Evolutionary conservation across 805 yeast genomes (phyloP).

Genomic region (Myxozyma melibiosi): DNA sequence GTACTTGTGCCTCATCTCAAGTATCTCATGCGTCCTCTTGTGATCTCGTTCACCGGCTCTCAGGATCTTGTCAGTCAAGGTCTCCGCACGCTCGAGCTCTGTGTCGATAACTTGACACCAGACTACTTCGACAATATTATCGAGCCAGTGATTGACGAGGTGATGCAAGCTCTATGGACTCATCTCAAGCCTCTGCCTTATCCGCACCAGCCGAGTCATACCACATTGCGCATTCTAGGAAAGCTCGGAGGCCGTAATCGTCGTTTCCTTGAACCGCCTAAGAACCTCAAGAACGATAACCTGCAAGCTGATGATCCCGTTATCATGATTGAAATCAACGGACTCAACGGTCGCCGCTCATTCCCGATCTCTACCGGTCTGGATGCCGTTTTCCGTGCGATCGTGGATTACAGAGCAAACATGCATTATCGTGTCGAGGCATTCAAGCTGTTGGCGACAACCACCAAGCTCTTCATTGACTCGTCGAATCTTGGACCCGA

Average conservation of each 20-base stretch:
- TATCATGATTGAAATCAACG: constrained; percentile 71
- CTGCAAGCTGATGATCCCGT: constrained; percentile 62
- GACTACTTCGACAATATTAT: constrained; percentile 96
- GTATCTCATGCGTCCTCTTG: constrained; percentile 87
- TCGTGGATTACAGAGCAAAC: constrained; percentile 63
- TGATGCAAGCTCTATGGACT: constrained; percentile 89
- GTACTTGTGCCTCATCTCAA: constrained; percentile 91
- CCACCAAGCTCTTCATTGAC: constrained; percentile 69
- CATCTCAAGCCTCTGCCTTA: constrained; percentile 91
- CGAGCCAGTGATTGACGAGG: constrained; percentile 93
- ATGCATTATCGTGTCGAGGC: constrained; percentile 76
- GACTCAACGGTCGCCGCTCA: constrained; percentile 62
- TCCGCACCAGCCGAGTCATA: constrained; percentile 92
- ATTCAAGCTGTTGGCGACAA: constrained; percentile 66
- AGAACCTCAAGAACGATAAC: constrained; percentile 57
- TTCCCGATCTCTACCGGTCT: constrained; percentile 84
- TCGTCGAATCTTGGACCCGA: constrained; percentile 36
- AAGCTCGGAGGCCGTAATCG: constrained; percentile 96
- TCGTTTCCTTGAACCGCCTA: constrained; percentile 75
- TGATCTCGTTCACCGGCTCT: constrained; percentile 83
- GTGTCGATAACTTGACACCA: constrained; percentile 94
- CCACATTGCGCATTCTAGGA: constrained; percentile 89
- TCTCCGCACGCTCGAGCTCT: constrained; percentile 85
- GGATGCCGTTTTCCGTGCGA: constrained; percentile 69
- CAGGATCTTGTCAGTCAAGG: constrained; percentile 95